Evolutionary conservation across 116 monocot species (phyloP).

Genomic region (Papilionanthe hybrid): DNA sequence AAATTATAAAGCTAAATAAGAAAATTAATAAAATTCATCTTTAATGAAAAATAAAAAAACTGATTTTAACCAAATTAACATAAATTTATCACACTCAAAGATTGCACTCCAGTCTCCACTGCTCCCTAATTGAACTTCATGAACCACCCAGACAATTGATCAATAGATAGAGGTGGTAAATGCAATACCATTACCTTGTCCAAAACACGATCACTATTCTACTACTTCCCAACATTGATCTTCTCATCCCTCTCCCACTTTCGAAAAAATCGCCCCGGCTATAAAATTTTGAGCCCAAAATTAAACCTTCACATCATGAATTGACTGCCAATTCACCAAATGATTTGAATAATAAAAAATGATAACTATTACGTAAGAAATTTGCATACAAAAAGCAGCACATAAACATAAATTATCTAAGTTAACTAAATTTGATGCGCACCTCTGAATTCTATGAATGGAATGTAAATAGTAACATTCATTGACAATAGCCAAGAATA

Average conservation of each 20-base stretch:
- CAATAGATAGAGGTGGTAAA: neutral
- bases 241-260: too few relatives aligned
- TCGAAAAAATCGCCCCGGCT: too few relatives aligned
- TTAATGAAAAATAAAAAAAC: neutral
- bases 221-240: too few relatives aligned
- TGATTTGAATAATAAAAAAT: neutral
- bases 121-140: neutral
- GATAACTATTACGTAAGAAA: neutral
- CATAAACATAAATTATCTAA: neutral
- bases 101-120: neutral
- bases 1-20: neutral
- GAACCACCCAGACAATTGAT: neutral
- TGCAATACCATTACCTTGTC: neutral
- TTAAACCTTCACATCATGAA: neutral
- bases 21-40: neutral
- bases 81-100: neutral
- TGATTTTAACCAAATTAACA: neutral
- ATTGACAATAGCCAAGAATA: neutral
- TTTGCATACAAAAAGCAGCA: neutral
- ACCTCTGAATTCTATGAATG: neutral
- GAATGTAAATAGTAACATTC: neutral
- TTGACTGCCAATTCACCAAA: neutral
- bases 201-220: neutral
- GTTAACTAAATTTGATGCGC: neutral
- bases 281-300: too few relatives aligned